Evolutionary conservation across 768 basidiomycete genomes (phyloP).

Genomic region (Cystoderma amianthinum): DNA sequence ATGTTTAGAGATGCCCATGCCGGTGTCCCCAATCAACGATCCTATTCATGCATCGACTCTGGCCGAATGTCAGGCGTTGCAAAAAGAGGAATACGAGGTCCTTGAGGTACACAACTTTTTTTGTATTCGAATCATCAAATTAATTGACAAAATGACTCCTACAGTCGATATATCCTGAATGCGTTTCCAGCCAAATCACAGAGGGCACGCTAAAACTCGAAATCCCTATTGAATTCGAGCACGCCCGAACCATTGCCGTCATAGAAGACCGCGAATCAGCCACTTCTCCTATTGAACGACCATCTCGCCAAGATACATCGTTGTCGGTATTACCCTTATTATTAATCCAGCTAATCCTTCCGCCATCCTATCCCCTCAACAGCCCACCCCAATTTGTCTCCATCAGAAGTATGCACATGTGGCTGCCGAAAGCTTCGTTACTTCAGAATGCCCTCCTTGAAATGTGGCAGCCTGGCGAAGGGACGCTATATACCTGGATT

Average conservation of each 20-base stretch:
- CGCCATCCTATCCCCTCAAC: constrained; percentile 46
- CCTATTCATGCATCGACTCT: background rate
- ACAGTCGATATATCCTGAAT: constrained; percentile 79
- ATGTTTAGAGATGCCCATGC: too few species aligned
- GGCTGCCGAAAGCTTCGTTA: constrained; percentile 38
- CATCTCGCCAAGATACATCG: constrained; percentile 16
- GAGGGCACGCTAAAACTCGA: constrained; percentile 46
- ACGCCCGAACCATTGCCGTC: constrained; percentile 31
- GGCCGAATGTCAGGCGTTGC: constrained; percentile 25
- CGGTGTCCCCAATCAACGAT: too few species aligned
- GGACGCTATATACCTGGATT: constrained; percentile 63
- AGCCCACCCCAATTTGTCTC: constrained; percentile 47
- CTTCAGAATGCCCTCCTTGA: constrained; percentile 35
- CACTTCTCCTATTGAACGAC: constrained; percentile 1
- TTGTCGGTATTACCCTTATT: constrained; percentile 58
- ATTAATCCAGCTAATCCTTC: constrained; percentile 46
- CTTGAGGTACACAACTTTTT: constrained; percentile 36
- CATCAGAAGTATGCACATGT: constrained; percentile 48
- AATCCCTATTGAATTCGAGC: constrained; percentile 56
- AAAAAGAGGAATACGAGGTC: constrained; percentile 56
- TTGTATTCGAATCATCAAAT: background rate
- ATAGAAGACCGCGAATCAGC: constrained; percentile 1
- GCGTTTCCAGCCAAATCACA: constrained; percentile 34
- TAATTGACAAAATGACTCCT: background rate
- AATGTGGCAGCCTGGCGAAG: constrained; percentile 58